Percentiles rank a stretch among this genome's conserved stretches.
These are phyloP conservation scores for Arxiozyma bovina DNA, from an alignment of 1,139 yeast genomes.

Conservation along the genomic window DNA sequence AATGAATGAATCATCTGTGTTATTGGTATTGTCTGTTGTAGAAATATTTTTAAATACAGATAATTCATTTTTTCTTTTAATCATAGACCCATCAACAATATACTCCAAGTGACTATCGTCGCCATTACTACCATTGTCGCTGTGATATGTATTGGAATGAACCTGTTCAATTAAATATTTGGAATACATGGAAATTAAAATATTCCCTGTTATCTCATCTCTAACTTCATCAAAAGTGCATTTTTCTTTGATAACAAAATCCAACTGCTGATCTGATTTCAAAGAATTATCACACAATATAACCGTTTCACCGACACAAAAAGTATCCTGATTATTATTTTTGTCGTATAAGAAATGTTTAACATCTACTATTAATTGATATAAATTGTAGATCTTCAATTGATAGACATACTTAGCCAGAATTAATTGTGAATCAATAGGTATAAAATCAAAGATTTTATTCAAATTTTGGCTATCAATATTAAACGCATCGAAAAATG, in stretches of 20 bases:
- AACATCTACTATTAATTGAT: background rate
- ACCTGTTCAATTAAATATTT: conserved; percentile 9
- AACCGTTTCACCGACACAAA: conserved; percentile 3
- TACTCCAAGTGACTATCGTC: conserved; percentile 28
- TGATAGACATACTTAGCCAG: conserved; percentile 68
- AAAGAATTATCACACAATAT: background rate
- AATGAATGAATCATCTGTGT: background rate
- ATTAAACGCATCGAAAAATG: conserved; percentile 70
- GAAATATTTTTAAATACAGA: background rate
- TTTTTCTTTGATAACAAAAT: conserved; percentile 3
- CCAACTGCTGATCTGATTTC: background rate
- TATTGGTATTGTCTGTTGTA: background rate
- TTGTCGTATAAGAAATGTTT: background rate
- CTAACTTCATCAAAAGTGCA: conserved; percentile 3
- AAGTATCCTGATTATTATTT: background rate
- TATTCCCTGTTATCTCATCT: background rate
- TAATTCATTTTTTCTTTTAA: background rate
- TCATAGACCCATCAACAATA: conserved; percentile 50
- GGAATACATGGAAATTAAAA: conserved; percentile 5
- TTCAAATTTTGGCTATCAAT: conserved; percentile 55
- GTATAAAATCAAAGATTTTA: conserved; percentile 64
- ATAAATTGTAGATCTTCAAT: conserved; percentile 18
- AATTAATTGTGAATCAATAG: conserved; percentile 78
- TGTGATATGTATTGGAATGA: conserved; percentile 20
- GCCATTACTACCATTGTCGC: conserved; percentile 43